Conservation (phyloP, 2,329 filamentous ascomycete species). For the Calycina marina region DNA sequence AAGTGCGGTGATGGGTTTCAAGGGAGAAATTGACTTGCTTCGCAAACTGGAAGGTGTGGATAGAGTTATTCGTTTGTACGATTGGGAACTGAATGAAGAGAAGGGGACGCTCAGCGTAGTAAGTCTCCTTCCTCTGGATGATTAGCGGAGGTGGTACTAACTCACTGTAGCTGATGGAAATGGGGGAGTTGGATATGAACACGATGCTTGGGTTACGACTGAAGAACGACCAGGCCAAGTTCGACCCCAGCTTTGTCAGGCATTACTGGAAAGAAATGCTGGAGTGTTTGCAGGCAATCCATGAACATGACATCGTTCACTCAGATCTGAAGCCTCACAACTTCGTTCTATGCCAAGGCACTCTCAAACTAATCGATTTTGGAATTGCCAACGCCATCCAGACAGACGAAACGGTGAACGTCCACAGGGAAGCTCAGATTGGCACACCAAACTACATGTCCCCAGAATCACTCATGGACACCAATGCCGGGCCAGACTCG, state of each 20-base stretch:
- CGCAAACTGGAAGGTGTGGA: constrained; percentile 72
- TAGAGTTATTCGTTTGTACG: constrained; percentile 77
- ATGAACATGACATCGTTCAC: constrained; percentile 84
- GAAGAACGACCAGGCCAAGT: constrained; percentile 55
- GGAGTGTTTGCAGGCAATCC: constrained; percentile 81
- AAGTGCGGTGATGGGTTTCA: constrained; percentile 68
- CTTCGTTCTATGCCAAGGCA: constrained; percentile 82
- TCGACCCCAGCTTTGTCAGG: constrained; percentile 85
- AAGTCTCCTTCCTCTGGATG: constrained; percentile 26
- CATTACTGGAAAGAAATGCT: constrained; percentile 99
- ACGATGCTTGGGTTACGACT: constrained; percentile 64
- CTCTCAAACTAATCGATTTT: constrained; percentile 93
- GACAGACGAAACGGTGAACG: constrained; percentile 89
- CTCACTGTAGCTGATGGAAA: constrained; percentile 68
- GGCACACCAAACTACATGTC: constrained; percentile 99
- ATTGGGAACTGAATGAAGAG: constrained; percentile 86
- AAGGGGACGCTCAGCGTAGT: constrained; percentile 79
- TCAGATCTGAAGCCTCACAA: constrained; percentile 96
- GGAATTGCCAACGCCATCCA: constrained; percentile 97
- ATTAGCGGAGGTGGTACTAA: constrained; percentile 13
- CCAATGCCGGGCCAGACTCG: constrained; percentile 39
- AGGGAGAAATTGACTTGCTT: constrained; percentile 88
- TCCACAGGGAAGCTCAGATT: constrained; percentile 88
- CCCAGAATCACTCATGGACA: constrained; percentile 82
- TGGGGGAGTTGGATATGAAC: constrained; percentile 87